Percentiles rank a stretch among this genome's conserved stretches.
phyloP scores from a whole-genome alignment of 176 grass and related monocot genomes.

The Triticum aestivum region IWGSC_CS_RefSeq_v2.1 NC_057798.1:123166559-123167058 shows the following conservation, averaged over 20 bases:
- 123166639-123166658: constrained; percentile 51
- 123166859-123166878: neutral
- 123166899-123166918: neutral
- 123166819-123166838: constrained; percentile 5
- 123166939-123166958: neutral
- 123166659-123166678: constrained; percentile 66
- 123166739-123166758: constrained; percentile 42
- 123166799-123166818: constrained; percentile 2
- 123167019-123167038: neutral
- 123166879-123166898: neutral
- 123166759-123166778: constrained; percentile 13
- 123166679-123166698: constrained; percentile 82
- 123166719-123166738: constrained; percentile 88
- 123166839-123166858: constrained; percentile 3
- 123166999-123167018: constrained; percentile 6
- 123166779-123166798: neutral
- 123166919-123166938: neutral
- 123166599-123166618: constrained; percentile 90
- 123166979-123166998: constrained; percentile 13
- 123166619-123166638: constrained; percentile 58
- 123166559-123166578: constrained; percentile 84
- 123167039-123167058: neutral
- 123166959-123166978: constrained; percentile 4
- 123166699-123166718: constrained; percentile 70
- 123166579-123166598: constrained; percentile 95